phyloP scores from a whole-genome alignment of 2,329 filamentous ascomycete genomes.

The Apiospora rasikravindrae region DNA sequence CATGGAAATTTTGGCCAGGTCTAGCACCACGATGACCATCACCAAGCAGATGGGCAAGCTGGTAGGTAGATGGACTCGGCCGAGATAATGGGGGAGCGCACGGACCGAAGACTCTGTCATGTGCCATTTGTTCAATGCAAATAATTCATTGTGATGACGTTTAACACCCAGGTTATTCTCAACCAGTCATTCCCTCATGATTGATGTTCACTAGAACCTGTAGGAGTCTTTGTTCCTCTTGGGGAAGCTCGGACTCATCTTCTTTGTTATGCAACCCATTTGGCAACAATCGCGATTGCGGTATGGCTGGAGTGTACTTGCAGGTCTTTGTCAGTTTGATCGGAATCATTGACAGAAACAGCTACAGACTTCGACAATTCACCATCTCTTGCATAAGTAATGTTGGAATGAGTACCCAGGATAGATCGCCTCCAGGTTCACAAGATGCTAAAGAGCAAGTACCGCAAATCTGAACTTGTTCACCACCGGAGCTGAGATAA shows the following conservation, averaged over 20 bases:
- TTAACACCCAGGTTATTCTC: no score
- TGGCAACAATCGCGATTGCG: not conserved
- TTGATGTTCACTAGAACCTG: not conserved
- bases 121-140: no score
- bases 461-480: not conserved
- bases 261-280: not conserved
- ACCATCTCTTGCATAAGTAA: not conserved
- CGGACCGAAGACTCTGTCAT: no score
- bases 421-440: not conserved
- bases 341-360: not conserved
- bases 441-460: not conserved
- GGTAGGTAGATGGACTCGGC: not conserved
- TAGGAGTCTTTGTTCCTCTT: not conserved
- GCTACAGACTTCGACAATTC: not conserved
- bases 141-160: no score
- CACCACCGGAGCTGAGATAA: not conserved
- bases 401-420: no score
- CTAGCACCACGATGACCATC: no score
- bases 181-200: no score
- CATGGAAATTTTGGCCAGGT: not conserved
- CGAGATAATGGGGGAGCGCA: not conserved
- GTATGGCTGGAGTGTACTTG: not conserved
- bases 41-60: not conserved
- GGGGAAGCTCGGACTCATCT: not conserved
- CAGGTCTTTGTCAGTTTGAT: not conserved